Evolutionary conservation across 768 basidiomycete species (phyloP).

Genomic region (Hygrocybe coccinea): DNA sequence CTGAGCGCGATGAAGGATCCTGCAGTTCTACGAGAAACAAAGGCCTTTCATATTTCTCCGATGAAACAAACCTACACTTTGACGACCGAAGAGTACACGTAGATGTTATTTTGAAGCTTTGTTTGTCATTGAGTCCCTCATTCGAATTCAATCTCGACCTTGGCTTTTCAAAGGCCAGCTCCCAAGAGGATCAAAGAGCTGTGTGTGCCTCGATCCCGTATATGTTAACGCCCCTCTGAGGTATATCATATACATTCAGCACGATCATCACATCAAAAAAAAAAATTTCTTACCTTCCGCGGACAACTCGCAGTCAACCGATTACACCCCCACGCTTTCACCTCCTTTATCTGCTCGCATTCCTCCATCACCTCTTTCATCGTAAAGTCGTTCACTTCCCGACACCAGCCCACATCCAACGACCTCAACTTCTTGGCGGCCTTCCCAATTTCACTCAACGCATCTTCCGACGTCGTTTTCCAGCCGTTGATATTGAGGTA

Average conservation of each 20-base stretch:
- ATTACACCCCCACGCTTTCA: conserved; percentile 56
- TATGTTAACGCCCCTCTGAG: conserved; percentile 6
- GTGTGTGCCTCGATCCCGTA: conserved; percentile 7
- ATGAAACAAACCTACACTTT: too few relatives aligned
- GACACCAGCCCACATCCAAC: conserved; percentile 83
- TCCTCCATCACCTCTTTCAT: conserved; percentile 62
- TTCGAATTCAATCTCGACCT: too few relatives aligned
- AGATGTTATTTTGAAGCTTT: too few relatives aligned
- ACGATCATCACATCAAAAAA: background rate
- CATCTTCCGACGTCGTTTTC: conserved; percentile 53
- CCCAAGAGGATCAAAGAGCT: background rate
- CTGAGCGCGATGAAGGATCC: too few relatives aligned
- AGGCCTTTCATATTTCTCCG: too few relatives aligned
- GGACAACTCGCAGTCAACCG: conserved; percentile 39
- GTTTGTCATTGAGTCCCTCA: too few relatives aligned
- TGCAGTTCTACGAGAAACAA: too few relatives aligned
- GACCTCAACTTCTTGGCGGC: conserved; percentile 40
- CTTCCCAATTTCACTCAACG: conserved; percentile 33
- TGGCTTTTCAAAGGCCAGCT: too few relatives aligned
- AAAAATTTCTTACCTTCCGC: conserved; percentile 31
- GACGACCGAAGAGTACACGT: too few relatives aligned
- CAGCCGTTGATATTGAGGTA: conserved; percentile 73
- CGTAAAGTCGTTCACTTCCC: conserved; percentile 76
- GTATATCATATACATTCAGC: background rate
- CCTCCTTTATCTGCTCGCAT: conserved; percentile 38